Evolutionary conservation across 1,139 yeast species (phyloP).

Genomic region (Debaryomyces sp.): DNA sequence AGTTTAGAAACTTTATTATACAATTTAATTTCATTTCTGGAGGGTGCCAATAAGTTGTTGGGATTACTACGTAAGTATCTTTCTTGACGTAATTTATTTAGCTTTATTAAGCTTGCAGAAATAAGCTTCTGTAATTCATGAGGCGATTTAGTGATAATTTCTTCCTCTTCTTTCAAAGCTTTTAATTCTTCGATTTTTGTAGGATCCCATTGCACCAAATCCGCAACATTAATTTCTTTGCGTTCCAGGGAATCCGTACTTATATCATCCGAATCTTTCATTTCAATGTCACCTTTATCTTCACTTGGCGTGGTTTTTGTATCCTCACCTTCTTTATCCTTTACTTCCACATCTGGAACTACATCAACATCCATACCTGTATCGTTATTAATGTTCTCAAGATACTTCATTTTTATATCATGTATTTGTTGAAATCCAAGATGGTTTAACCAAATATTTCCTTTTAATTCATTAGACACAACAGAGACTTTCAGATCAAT

Average conservation of each 20-base stretch:
- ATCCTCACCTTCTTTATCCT: slow-evolving; percentile 8
- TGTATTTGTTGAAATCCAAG: slow-evolving; percentile 58
- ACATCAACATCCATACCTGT: slow-evolving; percentile 3
- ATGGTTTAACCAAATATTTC: slow-evolving; percentile 78
- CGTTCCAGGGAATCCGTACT: slow-evolving; percentile 15
- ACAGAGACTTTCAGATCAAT: slow-evolving; percentile 73
- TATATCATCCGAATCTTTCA: slow-evolving; percentile 12
- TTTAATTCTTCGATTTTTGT: slow-evolving; percentile 28
- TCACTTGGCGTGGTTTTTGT: slow-evolving; percentile 4
- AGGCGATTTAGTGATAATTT: slow-evolving; percentile 29
- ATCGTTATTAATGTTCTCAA: slow-evolving; percentile 13
- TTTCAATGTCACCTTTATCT: slow-evolving; percentile 10
- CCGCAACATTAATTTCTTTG: slow-evolving; percentile 33
- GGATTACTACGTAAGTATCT: slow-evolving; percentile 45
- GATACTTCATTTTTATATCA: slow-evolving; percentile 33
- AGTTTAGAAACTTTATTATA: slow-evolving; percentile 48
- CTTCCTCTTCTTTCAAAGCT: slow-evolving; percentile 29
- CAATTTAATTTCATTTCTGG: slow-evolving; percentile 29
- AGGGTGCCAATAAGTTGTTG: slow-evolving; percentile 32
- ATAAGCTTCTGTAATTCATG: slow-evolving; percentile 51
- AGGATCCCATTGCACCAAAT: slow-evolving; percentile 44
- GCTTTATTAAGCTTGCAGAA: slow-evolving; percentile 55
- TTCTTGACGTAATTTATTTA: slow-evolving; percentile 65
- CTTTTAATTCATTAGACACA: slow-evolving; percentile 62
- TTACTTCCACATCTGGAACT: slow-evolving; percentile 12